A percentile compares a stretch with the other conserved stretches of the same genome.
These are phyloP conservation scores for Chionographis japonica DNA, from an alignment of 106 monocot species.

Conservation along the genomic window DNA sequence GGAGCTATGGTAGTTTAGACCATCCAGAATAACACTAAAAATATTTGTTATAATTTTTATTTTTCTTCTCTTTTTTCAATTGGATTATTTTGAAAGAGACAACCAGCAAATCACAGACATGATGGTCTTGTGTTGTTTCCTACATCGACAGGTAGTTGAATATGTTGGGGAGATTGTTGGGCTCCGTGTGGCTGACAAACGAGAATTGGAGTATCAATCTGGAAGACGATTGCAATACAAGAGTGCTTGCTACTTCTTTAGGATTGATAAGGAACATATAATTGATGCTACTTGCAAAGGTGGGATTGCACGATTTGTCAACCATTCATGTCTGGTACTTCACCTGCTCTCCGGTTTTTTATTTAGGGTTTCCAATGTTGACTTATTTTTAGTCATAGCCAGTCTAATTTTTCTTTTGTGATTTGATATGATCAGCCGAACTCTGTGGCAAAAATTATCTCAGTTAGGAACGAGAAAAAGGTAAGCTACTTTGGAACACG, in stretches of 20 bases:
- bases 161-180: constrained; percentile 96
- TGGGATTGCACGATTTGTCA: constrained; percentile 95
- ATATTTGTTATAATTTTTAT: neutral
- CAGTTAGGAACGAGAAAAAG: constrained; percentile 84
- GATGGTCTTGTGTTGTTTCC: neutral
- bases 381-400: neutral
- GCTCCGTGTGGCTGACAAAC: constrained; percentile 83
- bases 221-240: constrained; percentile 78
- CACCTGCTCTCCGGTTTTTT: neutral
- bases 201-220: constrained; percentile 89
- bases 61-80: neutral
- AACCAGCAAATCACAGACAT: neutral
- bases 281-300: constrained; percentile 97
- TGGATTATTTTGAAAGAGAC: neutral
- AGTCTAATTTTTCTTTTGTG: constrained; percentile 3
- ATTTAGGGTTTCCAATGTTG: neutral
- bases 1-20: constrained; percentile 73
- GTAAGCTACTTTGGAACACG: constrained; percentile 17
- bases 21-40: neutral
- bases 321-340: constrained; percentile 89
- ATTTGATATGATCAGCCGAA: constrained; percentile 67
- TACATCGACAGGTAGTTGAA: constrained; percentile 71
- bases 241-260: constrained; percentile 98
- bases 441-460: constrained; percentile 90
- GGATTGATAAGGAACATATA: constrained; percentile 88